Conservation (phyloP, 139 green algal species). For the Chlorella sp. region DNA sequence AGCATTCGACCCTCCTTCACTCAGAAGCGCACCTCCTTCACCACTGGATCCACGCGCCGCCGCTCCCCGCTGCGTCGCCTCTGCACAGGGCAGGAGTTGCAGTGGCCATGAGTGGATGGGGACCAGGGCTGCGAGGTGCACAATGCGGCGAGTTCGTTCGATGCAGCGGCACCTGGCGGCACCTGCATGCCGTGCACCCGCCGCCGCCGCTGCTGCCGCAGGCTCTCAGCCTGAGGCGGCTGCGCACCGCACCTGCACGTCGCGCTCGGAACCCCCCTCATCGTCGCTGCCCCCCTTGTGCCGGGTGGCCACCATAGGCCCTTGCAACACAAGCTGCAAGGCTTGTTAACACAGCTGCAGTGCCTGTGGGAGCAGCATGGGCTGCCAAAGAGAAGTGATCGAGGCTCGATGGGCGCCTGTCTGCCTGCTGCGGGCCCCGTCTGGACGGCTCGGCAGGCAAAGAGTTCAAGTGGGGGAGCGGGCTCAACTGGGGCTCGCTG, state of each 20-base stretch:
- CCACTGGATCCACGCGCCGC: constrained; percentile 29
- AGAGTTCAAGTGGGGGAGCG: too few relatives aligned
- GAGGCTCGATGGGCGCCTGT: too few relatives aligned
- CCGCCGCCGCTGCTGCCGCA: not conserved
- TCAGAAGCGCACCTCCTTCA: constrained; percentile 27
- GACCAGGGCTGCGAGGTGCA: too few relatives aligned
- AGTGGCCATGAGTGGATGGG: not conserved
- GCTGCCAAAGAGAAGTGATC: too few relatives aligned
- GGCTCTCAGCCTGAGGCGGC: not conserved
- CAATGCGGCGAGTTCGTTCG: too few relatives aligned
- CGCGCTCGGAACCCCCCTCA: not conserved
- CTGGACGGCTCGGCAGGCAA: too few relatives aligned
- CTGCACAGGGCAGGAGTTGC: not conserved
- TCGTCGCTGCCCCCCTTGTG: not conserved
- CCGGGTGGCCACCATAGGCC: constrained; percentile 16
- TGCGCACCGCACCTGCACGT: not conserved
- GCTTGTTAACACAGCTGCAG: too few relatives aligned
- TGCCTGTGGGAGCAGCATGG: too few relatives aligned
- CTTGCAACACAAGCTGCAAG: not conserved
- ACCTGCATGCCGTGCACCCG: not conserved
- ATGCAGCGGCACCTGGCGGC: constrained; percentile 3
- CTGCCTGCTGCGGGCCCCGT: too few relatives aligned
- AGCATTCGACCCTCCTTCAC: not conserved
- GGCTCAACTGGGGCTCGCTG: too few relatives aligned
- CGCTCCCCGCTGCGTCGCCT: constrained; percentile 1